Percentiles rank a stretch among this genome's conserved stretches.
Conservation (phyloP, 768 basidiomycete species). For the Stropharia rugosoannulata region DNA sequence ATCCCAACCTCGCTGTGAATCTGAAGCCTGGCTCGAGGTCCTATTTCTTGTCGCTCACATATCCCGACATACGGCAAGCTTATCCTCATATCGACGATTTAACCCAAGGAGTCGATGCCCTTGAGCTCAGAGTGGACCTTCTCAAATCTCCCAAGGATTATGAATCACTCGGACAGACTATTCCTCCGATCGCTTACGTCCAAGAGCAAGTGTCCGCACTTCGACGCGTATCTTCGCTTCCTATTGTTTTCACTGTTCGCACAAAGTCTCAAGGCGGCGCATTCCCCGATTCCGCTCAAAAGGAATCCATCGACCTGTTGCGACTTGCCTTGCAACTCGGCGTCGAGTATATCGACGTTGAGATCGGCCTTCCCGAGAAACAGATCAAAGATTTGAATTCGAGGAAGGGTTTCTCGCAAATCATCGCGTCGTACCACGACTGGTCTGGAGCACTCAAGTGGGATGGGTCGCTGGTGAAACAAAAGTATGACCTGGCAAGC, state of each 20-base stretch:
- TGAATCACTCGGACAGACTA: slow-evolving; percentile 46
- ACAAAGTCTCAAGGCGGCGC: slow-evolving; percentile 88
- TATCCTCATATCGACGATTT: slow-evolving; percentile 70
- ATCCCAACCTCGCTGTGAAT: slow-evolving; percentile 62
- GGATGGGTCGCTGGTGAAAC: slow-evolving; percentile 63
- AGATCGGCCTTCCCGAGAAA: slow-evolving; percentile 71
- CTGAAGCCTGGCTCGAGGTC: slow-evolving; percentile 59
- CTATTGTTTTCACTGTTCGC: slow-evolving; percentile 90
- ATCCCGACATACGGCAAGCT: slow-evolving; percentile 79
- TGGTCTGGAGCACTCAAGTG: slow-evolving; percentile 86
- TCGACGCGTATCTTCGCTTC: slow-evolving; percentile 73
- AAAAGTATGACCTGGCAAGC: slow-evolving; percentile 67
- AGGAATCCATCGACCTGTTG: slow-evolving; percentile 74
- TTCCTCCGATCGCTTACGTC: slow-evolving; percentile 74
- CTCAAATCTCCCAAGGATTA: slow-evolving; percentile 53
- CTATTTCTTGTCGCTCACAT: slow-evolving; percentile 91
- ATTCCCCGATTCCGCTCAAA: slow-evolving; percentile 77
- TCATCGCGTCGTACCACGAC: slow-evolving; percentile 96
- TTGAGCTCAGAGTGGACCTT: slow-evolving; percentile 94
- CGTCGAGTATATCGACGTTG: slow-evolving; percentile 92
- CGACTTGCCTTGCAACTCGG: slow-evolving; percentile 78
- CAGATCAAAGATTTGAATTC: slow-evolving; percentile 56
- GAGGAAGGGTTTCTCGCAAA: slow-evolving; percentile 69
- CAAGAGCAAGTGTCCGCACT: slow-evolving; percentile 77
- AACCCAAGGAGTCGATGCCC: slow-evolving; percentile 81